Base-by-base conservation (phyloP, 345 rosid species). In the Linum usitatissimum region DNA sequence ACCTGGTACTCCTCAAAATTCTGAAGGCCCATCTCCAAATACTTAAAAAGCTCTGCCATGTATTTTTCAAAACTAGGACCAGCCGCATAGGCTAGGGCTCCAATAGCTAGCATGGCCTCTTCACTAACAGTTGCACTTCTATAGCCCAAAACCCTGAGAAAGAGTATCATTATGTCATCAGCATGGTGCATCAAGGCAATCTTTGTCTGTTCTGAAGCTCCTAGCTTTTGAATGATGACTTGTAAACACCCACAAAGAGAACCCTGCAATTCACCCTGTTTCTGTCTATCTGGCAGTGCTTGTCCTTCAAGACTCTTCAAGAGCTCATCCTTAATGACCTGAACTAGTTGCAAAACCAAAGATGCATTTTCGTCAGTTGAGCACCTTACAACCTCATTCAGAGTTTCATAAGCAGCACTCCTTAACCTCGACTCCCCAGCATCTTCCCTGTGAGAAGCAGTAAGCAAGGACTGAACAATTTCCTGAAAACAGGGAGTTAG, bases 31-130 rank as follows among this genome's bases (percentile, higher is more conserved):
- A 84, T 85, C 77, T 92, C 89, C 62, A 92, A 70, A 66, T 85
- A 85, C 72, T 87, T 86, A 76, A 74, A 85, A 59, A 92, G 78
- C 73, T 85, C 91, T 0, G 83, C 69, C 88, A 92, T 84, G 66
- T 92, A 92, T 68, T 83, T 92, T 34, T 66, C 79, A 64, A 92
- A 92, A 65, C 81, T 89, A 15, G 88, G 40, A 60, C 97, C 98
- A 66, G 84, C 78, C 1, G 96, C 97, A 72, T 90, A 86, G 61
- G 99, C 99, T 53, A 93, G 86, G 8, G 97, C 86, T 66, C 99
- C 99, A 6, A 93, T 86, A 31, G 99, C 99, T 30, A 93, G 97
- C 99, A 93, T 93, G 53, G 96, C 97, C 75, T 93, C 99, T 80
- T 93, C 96, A n/a, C 87, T 96, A 58, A 90, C 96, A 6, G 96